phyloP scores from a whole-genome alignment of 768 basidiomycete species.

The Hortiboletus campestris region DNA sequence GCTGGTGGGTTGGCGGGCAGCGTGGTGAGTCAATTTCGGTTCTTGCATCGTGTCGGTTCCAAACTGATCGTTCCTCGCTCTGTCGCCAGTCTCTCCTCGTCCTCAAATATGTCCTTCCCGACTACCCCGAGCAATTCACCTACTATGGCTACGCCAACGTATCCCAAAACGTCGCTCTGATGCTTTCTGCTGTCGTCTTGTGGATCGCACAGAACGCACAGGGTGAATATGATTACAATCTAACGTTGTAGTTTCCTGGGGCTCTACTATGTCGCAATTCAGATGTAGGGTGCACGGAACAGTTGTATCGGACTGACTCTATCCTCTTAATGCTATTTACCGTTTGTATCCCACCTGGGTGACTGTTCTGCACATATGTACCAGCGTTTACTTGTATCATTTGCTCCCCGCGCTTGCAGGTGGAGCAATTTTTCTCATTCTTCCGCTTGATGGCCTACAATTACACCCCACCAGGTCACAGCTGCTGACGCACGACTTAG shows the following conservation, averaged over 20 bases:
- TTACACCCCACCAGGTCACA: no score
- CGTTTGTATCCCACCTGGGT: constrained; percentile 5
- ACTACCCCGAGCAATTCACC: constrained; percentile 69
- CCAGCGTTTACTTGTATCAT: neutral
- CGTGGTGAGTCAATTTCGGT: constrained; percentile 58
- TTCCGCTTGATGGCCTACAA: no score
- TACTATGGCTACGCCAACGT: constrained; percentile 97
- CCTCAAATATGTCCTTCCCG: constrained; percentile 82
- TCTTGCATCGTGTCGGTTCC: neutral
- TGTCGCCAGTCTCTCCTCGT: constrained; percentile 72
- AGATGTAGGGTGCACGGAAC: neutral
- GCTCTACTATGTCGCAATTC: neutral
- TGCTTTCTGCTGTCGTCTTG: constrained; percentile 82
- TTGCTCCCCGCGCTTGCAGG: neutral
- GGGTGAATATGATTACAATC: constrained; percentile 91
- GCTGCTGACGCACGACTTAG: no score
- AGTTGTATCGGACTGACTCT: neutral
- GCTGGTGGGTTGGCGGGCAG: constrained; percentile 98
- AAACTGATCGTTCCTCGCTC: neutral
- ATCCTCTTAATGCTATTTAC: constrained; percentile 8
- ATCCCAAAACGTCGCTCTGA: constrained; percentile 84
- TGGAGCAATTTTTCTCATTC: no score
- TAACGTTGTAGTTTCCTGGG: constrained; percentile 52
- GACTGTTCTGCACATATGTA: neutral
- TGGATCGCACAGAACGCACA: constrained; percentile 89